Conservation (phyloP, 805 yeast species). For the Lachancea meyersii region DNA sequence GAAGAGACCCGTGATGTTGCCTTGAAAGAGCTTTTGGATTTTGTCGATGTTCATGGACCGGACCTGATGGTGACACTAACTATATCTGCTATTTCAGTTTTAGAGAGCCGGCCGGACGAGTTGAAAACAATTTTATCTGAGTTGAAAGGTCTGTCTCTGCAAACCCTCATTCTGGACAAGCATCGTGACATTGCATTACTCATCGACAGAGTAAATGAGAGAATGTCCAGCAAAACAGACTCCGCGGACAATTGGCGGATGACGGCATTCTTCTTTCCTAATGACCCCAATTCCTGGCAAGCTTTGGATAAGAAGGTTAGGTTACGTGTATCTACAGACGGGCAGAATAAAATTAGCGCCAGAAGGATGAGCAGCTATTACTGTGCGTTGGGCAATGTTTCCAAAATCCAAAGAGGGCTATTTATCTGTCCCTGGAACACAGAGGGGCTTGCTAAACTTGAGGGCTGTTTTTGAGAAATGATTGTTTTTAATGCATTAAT, state of each 20-base stretch:
- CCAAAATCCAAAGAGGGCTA: conserved; percentile 62
- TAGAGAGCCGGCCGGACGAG: conserved; percentile 53
- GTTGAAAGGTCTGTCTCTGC: conserved; percentile 44
- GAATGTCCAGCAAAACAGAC: conserved; percentile 28
- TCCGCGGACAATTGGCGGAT: conserved; percentile 50
- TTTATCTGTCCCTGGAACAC: conserved; percentile 52
- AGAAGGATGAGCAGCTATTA: conserved; percentile 45
- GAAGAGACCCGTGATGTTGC: conserved; percentile 81
- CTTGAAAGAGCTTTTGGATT: conserved; percentile 67
- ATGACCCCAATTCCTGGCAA: conserved; percentile 62
- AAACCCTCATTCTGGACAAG: conserved; percentile 44
- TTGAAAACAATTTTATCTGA: conserved; percentile 60
- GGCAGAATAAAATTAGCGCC: conserved; percentile 46
- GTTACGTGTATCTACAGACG: conserved; percentile 48
- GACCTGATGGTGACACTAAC: conserved; percentile 62
- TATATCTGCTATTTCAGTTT: conserved; percentile 71
- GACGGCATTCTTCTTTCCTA: conserved; percentile 69
- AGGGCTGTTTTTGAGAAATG: conserved; percentile 24
- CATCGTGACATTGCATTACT: conserved; percentile 53
- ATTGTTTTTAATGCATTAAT: neutral
- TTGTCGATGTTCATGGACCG: conserved; percentile 57
- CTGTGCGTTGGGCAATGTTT: conserved; percentile 40
- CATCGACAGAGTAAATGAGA: conserved; percentile 44
- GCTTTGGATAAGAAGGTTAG: conserved; percentile 52
- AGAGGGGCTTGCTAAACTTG: conserved; percentile 28